phyloP scores from a whole-genome alignment of 768 basidiomycete genomes.

The Kwoniella sp. region DNA sequence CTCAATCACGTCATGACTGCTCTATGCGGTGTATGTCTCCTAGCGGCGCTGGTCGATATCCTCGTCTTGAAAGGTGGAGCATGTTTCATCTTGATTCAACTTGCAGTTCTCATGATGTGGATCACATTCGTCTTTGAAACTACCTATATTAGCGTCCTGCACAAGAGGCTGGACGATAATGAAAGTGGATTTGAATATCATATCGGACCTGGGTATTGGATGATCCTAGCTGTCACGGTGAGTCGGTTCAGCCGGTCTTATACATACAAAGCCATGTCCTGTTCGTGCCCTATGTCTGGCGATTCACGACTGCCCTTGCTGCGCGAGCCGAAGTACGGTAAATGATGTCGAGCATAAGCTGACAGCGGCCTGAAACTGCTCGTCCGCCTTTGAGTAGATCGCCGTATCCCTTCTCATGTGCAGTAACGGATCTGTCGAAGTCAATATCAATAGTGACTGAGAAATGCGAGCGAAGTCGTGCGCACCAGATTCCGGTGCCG shows the following conservation, averaged over 20 bases:
- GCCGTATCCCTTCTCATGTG: neutral
- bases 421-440: neutral
- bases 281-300: too few species aligned
- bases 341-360: too few species aligned
- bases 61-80: slow-evolving; percentile 3
- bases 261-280: too few species aligned
- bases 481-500: too few species aligned
- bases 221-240: slow-evolving; percentile 5
- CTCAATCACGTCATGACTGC: slow-evolving; percentile 13
- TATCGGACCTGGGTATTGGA: slow-evolving; percentile 10
- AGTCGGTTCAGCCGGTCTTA: too few species aligned
- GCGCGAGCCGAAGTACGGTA: too few species aligned
- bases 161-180: slow-evolving; percentile 8
- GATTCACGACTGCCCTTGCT: too few species aligned
- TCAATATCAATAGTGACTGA: neutral
- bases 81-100: slow-evolving; percentile 4
- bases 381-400: too few species aligned
- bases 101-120: slow-evolving; percentile 15
- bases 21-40: slow-evolving; percentile 3
- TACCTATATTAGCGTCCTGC: slow-evolving; percentile 4
- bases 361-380: neutral
- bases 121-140: slow-evolving; percentile 17
- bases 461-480: neutral
- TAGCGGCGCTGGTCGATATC: slow-evolving; percentile 6
- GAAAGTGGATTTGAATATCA: neutral